phyloP scores from a whole-genome alignment of 768 basidiomycete species.

The Roridomyces roridus region DNA sequence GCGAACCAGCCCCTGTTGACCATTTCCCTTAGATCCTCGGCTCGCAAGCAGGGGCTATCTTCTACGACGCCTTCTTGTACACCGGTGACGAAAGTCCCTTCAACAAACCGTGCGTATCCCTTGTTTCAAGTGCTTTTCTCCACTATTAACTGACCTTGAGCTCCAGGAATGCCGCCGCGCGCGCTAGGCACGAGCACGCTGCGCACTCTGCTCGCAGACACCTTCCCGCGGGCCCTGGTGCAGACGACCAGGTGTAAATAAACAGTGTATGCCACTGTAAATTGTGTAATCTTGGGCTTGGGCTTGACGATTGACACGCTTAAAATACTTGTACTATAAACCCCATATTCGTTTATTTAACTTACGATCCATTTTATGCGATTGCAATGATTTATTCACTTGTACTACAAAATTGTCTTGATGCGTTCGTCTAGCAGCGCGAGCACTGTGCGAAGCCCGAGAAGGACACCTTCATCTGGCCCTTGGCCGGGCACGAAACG shows the following conservation, averaged over 20 bases:
- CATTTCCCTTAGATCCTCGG: constrained; percentile 62
- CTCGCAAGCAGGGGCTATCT: constrained; percentile 55
- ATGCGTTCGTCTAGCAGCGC: constrained; percentile 65
- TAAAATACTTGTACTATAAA: neutral
- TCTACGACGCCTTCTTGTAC: constrained; percentile 67
- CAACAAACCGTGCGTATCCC: constrained; percentile 56
- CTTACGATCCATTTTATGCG: no score
- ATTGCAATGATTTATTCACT: no score
- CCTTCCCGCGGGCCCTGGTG: constrained; percentile 18
- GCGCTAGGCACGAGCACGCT: constrained; percentile 14
- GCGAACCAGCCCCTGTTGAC: neutral
- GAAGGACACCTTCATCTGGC: constrained; percentile 78
- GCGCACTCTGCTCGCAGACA: constrained; percentile 6
- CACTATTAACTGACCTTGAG: neutral
- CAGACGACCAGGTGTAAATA: constrained; percentile 7
- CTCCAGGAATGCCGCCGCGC: constrained; percentile 18
- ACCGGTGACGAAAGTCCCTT: constrained; percentile 59
- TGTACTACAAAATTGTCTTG: constrained; percentile 40
- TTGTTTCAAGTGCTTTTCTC: neutral
- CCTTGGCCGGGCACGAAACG: constrained; percentile 70
- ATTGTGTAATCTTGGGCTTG: no score
- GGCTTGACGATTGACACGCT: no score
- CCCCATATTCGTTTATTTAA: no score
- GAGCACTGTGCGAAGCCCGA: constrained; percentile 73
- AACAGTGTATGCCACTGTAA: neutral